A percentile compares a stretch with the other conserved stretches of the same genome.
Evolutionary conservation across 2,329 filamentous ascomycete species (phyloP).

Genomic region (Pseudogymnoascus sp.): DNA sequence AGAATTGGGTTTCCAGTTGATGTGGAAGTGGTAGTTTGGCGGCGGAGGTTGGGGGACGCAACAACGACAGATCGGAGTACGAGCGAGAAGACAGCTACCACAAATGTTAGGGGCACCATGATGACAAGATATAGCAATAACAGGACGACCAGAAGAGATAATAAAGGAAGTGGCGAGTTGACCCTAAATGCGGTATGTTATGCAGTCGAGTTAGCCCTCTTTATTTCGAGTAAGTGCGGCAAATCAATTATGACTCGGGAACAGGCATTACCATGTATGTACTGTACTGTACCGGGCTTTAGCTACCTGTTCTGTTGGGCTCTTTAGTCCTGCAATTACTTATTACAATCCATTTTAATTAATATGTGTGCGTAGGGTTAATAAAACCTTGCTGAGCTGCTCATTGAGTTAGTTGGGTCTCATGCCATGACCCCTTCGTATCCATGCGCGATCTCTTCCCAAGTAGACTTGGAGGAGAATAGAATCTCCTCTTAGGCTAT

Average conservation of each 20-base stretch:
- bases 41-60: constrained; percentile 9
- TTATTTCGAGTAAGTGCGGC: not conserved
- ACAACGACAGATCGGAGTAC: not conserved
- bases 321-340: not conserved
- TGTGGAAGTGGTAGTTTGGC: constrained; percentile 19
- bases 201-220: not conserved
- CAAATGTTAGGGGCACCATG: not conserved
- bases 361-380: not conserved
- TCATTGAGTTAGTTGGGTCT: not conserved
- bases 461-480: not conserved
- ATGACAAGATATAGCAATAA: not conserved
- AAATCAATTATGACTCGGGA: not conserved
- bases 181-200: not conserved
- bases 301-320: not conserved
- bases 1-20: constrained; percentile 32
- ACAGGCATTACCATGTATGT: not conserved
- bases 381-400: not conserved
- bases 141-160: not conserved
- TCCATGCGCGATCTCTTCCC: not conserved
- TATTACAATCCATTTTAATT: not conserved
- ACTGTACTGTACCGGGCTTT: not conserved
- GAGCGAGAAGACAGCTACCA: not conserved
- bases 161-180: not conserved
- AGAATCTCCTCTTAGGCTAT: not conserved
- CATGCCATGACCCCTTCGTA: not conserved